Evolutionary conservation across 208 protist species (phyloP).

Genomic region (Leishmania mexicana): DNA sequence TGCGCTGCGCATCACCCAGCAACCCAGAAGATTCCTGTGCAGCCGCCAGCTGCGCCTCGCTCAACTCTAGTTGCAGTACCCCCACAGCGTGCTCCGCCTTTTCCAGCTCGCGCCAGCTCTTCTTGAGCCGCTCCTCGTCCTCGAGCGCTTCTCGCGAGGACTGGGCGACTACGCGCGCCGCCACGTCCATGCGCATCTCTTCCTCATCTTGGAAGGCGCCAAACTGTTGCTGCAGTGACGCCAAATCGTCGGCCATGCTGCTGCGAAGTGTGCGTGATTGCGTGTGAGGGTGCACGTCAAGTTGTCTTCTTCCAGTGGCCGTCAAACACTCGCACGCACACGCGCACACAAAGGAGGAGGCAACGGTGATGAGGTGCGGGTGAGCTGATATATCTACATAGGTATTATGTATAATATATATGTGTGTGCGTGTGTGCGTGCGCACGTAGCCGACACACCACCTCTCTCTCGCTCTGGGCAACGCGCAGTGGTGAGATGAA

Average conservation of each 20-base stretch:
- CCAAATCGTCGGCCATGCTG: conserved; percentile 53
- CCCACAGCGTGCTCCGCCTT: conserved; percentile 30
- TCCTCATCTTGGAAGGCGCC: conserved; percentile 63
- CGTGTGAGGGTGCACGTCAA: neutral
- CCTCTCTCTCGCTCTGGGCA: neutral
- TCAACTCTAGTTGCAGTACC: conserved; percentile 29
- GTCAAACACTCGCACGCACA: neutral
- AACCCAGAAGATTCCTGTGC: conserved; percentile 13
- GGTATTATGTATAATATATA: neutral
- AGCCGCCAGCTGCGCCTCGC: conserved; percentile 14
- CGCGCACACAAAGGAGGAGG: neutral
- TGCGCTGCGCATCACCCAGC: neutral
- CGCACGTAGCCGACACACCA: neutral
- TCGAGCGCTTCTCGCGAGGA: conserved; percentile 35
- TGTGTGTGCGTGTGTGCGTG: neutral
- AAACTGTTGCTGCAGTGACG: conserved; percentile 22
- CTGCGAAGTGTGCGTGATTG: conserved; percentile 2
- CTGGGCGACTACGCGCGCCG: conserved; percentile 44
- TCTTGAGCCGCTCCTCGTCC: conserved; percentile 47
- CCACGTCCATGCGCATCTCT: conserved; percentile 54
- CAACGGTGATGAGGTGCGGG: neutral
- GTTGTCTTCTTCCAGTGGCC: neutral
- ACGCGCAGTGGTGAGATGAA: neutral
- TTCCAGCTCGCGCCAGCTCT: conserved; percentile 47
- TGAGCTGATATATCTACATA: neutral